Conservation (phyloP, 106 monocot species). For the Apostasia ramifera region DNA sequence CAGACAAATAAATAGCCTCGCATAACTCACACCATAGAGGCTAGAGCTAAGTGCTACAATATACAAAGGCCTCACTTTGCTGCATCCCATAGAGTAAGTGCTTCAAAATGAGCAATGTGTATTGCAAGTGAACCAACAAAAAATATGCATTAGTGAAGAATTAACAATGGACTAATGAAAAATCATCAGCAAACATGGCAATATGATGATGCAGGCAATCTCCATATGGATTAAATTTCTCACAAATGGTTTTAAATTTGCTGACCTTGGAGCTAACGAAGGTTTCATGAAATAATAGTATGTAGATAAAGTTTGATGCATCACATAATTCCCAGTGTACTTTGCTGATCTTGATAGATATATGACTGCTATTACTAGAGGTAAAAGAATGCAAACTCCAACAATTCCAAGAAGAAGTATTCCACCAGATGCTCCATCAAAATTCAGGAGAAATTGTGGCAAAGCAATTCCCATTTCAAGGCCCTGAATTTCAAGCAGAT, state of each 20-base stretch:
- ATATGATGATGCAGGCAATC: too few relatives aligned
- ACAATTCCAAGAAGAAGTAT: constrained; percentile 84
- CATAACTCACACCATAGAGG: too few relatives aligned
- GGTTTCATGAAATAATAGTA: constrained; percentile 86
- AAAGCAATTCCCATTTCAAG: constrained; percentile 95
- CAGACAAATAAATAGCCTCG: too few relatives aligned
- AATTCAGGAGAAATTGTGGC: constrained; percentile 74
- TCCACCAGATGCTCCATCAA: constrained; percentile 81
- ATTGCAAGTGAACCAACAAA: too few relatives aligned
- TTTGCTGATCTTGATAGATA: constrained; percentile 89
- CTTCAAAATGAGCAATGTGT: too few relatives aligned
- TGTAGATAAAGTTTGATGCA: constrained; percentile 76
- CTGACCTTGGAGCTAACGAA: constrained; percentile 82
- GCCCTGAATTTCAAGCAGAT: constrained; percentile 41
- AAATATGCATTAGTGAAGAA: too few relatives aligned
- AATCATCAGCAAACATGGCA: too few relatives aligned
- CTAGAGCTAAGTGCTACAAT: too few relatives aligned
- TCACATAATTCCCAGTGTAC: constrained; percentile 87
- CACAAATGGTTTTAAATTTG: not conserved
- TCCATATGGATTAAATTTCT: not conserved
- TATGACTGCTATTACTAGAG: constrained; percentile 76
- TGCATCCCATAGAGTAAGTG: too few relatives aligned
- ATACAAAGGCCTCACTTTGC: too few relatives aligned
- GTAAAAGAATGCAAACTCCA: constrained; percentile 84
- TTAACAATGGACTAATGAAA: too few relatives aligned